These are phyloP conservation scores for Neurospora sp. DNA, from an alignment of 495 filamentous ascomycete species.

Conservation along the genomic window DNA sequence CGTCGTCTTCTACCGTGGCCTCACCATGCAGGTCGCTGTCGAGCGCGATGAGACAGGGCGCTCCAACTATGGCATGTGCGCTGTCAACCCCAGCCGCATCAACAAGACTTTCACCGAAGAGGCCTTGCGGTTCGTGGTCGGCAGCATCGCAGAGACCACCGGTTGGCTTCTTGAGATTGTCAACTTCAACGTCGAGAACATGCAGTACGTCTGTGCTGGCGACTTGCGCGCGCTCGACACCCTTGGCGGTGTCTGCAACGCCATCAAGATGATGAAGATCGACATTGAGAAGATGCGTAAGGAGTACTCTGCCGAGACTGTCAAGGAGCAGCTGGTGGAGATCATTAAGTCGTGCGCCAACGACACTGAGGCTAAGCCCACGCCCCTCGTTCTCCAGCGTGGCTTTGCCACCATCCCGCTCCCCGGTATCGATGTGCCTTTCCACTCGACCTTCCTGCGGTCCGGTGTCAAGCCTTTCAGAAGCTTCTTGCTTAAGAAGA, in stretches of 20 bases:
- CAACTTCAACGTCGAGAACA: constrained; percentile 97
- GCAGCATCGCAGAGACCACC: constrained; percentile 83
- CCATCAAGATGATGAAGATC: constrained; percentile 87
- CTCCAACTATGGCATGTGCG: constrained; percentile 97
- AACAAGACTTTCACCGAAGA: constrained; percentile 97
- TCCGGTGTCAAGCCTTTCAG: constrained; percentile 98
- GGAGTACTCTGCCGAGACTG: constrained; percentile 65
- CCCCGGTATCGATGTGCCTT: constrained; percentile 93
- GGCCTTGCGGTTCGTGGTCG: constrained; percentile 89
- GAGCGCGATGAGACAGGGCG: constrained; percentile 88
- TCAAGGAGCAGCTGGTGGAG: constrained; percentile 37
- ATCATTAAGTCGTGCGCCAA: constrained; percentile 76
- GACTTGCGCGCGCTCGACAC: constrained; percentile 94
- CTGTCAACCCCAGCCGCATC: constrained; percentile 94
- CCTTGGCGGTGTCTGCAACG: constrained; percentile 85
- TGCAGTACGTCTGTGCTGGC: constrained; percentile 97
- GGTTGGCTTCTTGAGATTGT: constrained; percentile 96
- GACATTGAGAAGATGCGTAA: constrained; percentile 89
- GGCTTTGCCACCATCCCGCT: constrained; percentile 96
- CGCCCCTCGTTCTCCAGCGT: constrained; percentile 77
- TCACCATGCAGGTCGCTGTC: constrained; percentile 99
- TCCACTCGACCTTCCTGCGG: constrained; percentile 96
- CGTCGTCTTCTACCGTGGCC: constrained; percentile 96
- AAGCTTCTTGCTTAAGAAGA: constrained; percentile 96
- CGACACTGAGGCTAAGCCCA: constrained; percentile 77